A percentile compares a stretch with the other conserved stretches of the same genome.
Evolutionary conservation across 176 grass and related monocot species (phyloP).

Genomic region (Miscanthus lutarioriparius): DNA sequence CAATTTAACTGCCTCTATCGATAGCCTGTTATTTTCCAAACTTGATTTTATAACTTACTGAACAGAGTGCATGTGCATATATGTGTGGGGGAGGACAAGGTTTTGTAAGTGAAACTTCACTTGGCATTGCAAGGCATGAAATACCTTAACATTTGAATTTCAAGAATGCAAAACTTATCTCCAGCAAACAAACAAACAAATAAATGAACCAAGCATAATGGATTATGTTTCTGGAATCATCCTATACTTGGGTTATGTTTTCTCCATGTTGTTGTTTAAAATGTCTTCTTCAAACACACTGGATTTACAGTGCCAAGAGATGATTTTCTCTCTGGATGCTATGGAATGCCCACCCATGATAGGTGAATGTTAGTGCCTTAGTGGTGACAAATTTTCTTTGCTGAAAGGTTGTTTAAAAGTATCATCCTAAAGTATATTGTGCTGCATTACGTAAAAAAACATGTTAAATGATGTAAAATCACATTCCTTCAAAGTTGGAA

Average conservation of each 20-base stretch:
- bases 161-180: slow-evolving; percentile 1
- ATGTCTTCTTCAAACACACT: neutral
- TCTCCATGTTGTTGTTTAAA: neutral
- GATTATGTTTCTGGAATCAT: neutral
- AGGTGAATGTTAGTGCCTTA: neutral
- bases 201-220: neutral
- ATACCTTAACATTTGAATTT: neutral
- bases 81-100: neutral
- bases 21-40: neutral
- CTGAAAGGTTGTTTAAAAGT: neutral
- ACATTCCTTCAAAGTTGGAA: neutral
- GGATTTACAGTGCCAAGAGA: neutral
- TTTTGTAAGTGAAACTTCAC: neutral
- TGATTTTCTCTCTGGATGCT: neutral
- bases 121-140: neutral
- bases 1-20: neutral
- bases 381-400: neutral
- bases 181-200: neutral
- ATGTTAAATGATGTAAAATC: neutral
- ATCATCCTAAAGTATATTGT: neutral
- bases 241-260: slow-evolving; percentile 1
- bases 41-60: neutral
- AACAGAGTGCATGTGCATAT: neutral
- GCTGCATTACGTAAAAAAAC: neutral
- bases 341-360: neutral